phyloP scores from a whole-genome alignment of 768 basidiomycete genomes.

The Suillus alpinus region DNA sequence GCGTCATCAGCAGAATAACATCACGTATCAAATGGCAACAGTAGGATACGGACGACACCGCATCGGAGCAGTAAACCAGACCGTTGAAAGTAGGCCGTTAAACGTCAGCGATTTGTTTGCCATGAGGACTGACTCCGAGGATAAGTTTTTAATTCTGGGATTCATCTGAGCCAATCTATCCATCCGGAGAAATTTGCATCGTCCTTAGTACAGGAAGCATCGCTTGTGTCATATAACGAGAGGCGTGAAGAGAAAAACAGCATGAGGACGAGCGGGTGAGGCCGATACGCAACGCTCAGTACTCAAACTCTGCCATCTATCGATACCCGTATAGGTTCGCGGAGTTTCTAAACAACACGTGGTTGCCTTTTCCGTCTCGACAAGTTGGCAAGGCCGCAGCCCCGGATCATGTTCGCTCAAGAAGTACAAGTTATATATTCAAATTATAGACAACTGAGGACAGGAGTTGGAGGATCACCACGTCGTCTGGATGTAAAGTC shows the following conservation, averaged over 20 bases:
- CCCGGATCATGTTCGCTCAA: background rate
- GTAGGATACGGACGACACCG: background rate
- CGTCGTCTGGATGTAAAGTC: background rate
- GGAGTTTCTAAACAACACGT: conserved; percentile 1
- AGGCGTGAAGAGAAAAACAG: background rate
- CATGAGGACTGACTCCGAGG: conserved; percentile 1
- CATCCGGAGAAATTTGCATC: background rate
- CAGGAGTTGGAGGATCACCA: background rate
- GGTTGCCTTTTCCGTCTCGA: background rate
- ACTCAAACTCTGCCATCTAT: background rate
- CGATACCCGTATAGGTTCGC: background rate
- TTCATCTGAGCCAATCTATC: background rate
- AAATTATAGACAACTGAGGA: background rate
- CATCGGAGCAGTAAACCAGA: background rate
- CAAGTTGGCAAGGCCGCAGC: background rate
- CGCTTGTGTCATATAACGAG: background rate
- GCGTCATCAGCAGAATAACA: background rate
- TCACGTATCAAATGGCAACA: background rate
- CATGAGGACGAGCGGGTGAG: background rate
- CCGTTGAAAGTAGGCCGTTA: background rate
- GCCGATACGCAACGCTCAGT: background rate
- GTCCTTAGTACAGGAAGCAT: background rate
- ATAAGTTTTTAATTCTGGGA: background rate
- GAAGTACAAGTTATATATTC: background rate
- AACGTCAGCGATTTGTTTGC: background rate